A percentile compares a stretch with the other conserved stretches of the same genome.
phyloP scores from a whole-genome alignment of 176 grass and related monocot species.

The Puya raimondii region DNA sequence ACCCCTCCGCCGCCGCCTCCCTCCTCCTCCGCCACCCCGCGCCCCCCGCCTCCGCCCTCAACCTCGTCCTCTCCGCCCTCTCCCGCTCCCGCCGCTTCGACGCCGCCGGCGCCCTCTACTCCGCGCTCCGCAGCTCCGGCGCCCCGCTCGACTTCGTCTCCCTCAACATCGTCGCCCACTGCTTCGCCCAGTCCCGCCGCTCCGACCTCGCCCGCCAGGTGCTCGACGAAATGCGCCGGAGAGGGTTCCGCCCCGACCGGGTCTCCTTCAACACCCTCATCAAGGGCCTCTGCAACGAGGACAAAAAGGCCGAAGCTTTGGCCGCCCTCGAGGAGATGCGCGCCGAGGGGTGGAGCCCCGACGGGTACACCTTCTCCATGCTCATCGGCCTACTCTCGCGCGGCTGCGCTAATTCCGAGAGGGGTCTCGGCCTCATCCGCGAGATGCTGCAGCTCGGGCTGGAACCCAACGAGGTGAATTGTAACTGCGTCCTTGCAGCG shows the following conservation, averaged over 20 bases:
- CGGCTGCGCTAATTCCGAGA: slow-evolving; percentile 1
- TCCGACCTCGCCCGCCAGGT: not conserved
- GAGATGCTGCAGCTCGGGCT: slow-evolving; percentile 11
- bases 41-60: not conserved
- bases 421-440: not conserved
- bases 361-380: slow-evolving; percentile 9
- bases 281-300: slow-evolving; percentile 3
- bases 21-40: not conserved
- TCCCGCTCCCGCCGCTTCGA: not conserved
- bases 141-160: not conserved
- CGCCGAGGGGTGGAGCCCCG: not conserved
- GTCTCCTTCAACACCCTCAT: slow-evolving; percentile 12
- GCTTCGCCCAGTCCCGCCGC: not conserved
- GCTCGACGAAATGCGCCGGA: not conserved
- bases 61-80: slow-evolving; percentile 3
- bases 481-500: not conserved
- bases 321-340: not conserved
- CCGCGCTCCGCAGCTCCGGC: not conserved
- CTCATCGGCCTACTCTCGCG: slow-evolving; percentile 5
- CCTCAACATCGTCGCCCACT: slow-evolving; percentile 4
- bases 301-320: slow-evolving; percentile 1
- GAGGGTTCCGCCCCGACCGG: not conserved
- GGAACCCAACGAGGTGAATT: slow-evolving; percentile 9
- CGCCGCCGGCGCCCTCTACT: not conserved
- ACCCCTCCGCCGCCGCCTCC: too few species aligned